Evolutionary conservation across 2,329 filamentous ascomycete genomes (phyloP).

Genomic region (Colletotrichum tropicicola): DNA sequence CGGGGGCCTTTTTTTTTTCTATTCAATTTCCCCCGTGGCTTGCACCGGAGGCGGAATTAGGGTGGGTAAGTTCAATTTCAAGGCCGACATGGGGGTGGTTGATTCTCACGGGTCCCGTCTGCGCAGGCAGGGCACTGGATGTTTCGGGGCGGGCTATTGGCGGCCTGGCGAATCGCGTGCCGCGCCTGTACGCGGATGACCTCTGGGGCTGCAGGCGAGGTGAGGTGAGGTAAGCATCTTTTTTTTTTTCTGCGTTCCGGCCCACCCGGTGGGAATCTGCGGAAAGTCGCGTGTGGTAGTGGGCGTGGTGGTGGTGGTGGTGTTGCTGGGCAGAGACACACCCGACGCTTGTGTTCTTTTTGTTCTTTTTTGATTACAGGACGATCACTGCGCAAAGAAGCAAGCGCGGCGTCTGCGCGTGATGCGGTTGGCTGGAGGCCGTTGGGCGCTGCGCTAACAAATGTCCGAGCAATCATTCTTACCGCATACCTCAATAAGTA

Average conservation of each 20-base stretch:
- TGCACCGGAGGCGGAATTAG: conserved; percentile 22
- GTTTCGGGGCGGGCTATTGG: background rate
- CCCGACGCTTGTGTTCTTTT: background rate
- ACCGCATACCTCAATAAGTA: too few species aligned
- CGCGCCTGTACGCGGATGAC: conserved; percentile 1
- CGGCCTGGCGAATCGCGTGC: background rate
- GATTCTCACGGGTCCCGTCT: background rate
- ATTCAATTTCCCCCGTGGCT: conserved; percentile 26
- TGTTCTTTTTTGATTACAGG: conserved; percentile 6
- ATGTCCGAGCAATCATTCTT: background rate
- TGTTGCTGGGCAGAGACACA: too few species aligned
- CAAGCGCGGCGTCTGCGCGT: background rate
- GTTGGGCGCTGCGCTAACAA: background rate
- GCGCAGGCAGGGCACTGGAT: background rate
- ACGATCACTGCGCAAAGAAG: background rate
- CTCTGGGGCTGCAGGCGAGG: background rate
- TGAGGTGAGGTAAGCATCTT: background rate
- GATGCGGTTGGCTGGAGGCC: background rate
- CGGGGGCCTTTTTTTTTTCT: conserved; percentile 23
- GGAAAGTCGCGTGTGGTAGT: background rate
- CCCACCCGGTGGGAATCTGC: conserved; percentile 7
- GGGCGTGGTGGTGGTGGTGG: too few species aligned
- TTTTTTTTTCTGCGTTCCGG: background rate
- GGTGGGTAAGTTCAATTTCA: conserved; percentile 18
- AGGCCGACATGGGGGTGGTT: background rate